A percentile compares a stretch with the other conserved stretches of the same genome.
phyloP scores from a whole-genome alignment of 257 asterid genomes.

The Verbena officinalis region DNA sequence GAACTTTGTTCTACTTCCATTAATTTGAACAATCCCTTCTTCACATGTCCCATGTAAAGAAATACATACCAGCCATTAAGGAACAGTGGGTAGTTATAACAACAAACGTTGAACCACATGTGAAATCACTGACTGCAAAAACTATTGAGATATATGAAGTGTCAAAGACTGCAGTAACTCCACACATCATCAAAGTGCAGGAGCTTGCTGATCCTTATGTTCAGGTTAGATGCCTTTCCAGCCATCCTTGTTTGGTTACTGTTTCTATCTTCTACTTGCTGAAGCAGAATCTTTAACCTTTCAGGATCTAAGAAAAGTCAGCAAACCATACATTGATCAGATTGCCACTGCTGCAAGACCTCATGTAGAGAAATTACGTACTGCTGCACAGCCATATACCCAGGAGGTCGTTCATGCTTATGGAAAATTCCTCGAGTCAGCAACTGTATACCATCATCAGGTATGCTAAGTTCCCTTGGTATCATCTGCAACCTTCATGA shows the following conservation, averaged over 20 bases:
- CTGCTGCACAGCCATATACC: conserved; percentile 63
- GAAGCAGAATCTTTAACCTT: conserved; percentile 27
- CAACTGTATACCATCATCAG: conserved; percentile 79
- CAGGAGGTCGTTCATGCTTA: conserved; percentile 58
- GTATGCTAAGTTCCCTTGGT: conserved; percentile 36
- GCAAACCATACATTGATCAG: conserved; percentile 85
- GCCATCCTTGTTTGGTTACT: conserved; percentile 15
- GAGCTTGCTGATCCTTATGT: conserved; percentile 74
- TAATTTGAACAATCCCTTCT: conserved; percentile 13
- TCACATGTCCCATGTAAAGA: conserved; percentile 48
- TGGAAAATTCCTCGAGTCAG: conserved; percentile 74
- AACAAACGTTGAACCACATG: conserved; percentile 68
- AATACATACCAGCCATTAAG: conserved; percentile 73
- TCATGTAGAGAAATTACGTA: conserved; percentile 66
- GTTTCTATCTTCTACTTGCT: conserved; percentile 28
- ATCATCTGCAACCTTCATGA: neutral
- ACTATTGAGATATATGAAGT: conserved; percentile 63
- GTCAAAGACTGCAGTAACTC: conserved; percentile 60
- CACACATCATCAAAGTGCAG: conserved; percentile 66
- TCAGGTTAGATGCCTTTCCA: conserved; percentile 52
- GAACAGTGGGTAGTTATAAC: conserved; percentile 74
- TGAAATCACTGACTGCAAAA: conserved; percentile 57
- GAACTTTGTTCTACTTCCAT: conserved; percentile 1
- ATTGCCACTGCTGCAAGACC: conserved; percentile 85
- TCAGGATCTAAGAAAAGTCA: conserved; percentile 71